Conservation (phyloP, 1,139 yeast species). For the Arxiozyma telluris region DNA sequence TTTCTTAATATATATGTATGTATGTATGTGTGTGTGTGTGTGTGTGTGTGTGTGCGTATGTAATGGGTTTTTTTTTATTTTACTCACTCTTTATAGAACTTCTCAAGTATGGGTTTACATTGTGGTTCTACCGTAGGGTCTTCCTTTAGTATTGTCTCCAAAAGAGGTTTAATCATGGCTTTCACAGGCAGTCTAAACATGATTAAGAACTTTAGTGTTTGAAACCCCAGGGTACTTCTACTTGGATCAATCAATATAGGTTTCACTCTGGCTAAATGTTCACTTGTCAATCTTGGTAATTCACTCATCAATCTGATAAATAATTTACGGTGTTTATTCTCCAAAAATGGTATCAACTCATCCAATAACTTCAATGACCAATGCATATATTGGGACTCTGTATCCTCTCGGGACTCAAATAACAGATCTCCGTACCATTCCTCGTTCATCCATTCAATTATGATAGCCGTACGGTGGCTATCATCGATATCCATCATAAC, state of each 20-base stretch:
- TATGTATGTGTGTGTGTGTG: neutral
- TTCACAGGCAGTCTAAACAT: constrained; percentile 88
- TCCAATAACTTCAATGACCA: constrained; percentile 74
- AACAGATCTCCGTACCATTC: constrained; percentile 73
- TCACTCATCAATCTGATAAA: constrained; percentile 81
- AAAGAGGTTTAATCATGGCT: constrained; percentile 52
- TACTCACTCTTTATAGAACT: constrained; percentile 29
- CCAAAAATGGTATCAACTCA: constrained; percentile 74
- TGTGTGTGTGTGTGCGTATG: neutral
- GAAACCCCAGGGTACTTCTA: constrained; percentile 69
- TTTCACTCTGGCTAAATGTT: constrained; percentile 53
- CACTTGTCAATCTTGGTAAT: constrained; percentile 61
- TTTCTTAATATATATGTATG: too few species aligned
- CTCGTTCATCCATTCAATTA: constrained; percentile 92
- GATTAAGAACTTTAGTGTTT: constrained; percentile 68
- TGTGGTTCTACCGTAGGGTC: constrained; percentile 50
- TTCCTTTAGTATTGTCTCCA: constrained; percentile 46
- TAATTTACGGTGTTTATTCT: constrained; percentile 65
- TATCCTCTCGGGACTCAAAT: constrained; percentile 16
- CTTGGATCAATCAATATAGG: constrained; percentile 82
- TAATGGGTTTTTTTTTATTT: too few species aligned
- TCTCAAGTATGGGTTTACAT: constrained; percentile 44
- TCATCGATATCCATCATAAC: constrained; percentile 66
- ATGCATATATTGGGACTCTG: constrained; percentile 36
- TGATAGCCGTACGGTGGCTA: constrained; percentile 49